Evolutionary conservation across 2,329 filamentous ascomycete species (phyloP), one percentile per base, ranked within the genome.

Genomic region (Ceratocystis papillata): DNA sequence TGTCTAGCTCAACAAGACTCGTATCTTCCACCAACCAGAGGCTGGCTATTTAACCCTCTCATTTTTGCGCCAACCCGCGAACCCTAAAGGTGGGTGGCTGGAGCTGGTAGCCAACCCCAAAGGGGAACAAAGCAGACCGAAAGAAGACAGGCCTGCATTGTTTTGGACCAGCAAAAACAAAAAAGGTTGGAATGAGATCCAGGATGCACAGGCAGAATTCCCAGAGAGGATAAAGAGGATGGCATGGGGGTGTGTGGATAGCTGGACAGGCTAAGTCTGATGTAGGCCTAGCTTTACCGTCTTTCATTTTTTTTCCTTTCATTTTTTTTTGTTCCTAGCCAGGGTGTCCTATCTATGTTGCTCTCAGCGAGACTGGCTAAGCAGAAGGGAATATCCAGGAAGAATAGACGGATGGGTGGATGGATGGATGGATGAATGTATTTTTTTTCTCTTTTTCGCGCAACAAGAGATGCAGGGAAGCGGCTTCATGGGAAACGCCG

Each of bases 211-310:
- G 4, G 33, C 3, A 25, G 8, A 15, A 12, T 53, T 59, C 25
- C 55, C 25, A 59, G n/a, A 59, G 22, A 37, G 55, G 55, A 59
- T 33, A 59, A n/a, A 30, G 55, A 33, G 30, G 37, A 41, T 41
- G 12, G 37, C 37, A 41, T 41, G 55, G 15, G 28, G 55, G 55
- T n/a, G 30, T 59, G 30, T n/a, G 17, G 8, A 17, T 59, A 30
- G 2, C 22, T 8, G 7, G 22, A 3, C 5, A 1, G 55, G 12
- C 28, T 33, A 17, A 37, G 25, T 30, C 25, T 59, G 28, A 1
- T 59, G 15, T 59, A 20, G 55, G 30, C 55, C 12, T 59, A 59
- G 25, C 55, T 41, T 41, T 41, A 15, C 37, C 12, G 37, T 15
- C 37, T 41, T 41, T 41, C 12, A 12, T 15, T 12, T 37, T 8